Base-by-base conservation (phyloP, 495 filamentous ascomycete species). In the Parmelia sp. region DNA sequence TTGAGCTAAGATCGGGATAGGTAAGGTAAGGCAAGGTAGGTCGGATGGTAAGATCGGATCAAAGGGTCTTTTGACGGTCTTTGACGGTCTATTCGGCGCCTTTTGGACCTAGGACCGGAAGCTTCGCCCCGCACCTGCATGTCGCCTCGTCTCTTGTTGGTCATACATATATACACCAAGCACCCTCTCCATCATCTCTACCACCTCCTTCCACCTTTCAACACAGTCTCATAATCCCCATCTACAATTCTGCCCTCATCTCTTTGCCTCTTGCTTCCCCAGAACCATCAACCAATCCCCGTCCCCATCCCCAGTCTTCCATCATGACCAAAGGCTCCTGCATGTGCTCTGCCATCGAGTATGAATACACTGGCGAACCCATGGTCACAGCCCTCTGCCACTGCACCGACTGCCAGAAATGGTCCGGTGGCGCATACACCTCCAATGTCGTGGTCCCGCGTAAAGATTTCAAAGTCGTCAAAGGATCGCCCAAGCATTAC, bases 371-470 rank as follows among this genome's bases (percentile, higher is more conserved):
- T 74, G 75, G 68, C 25, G 74, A 77, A 51, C 67, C 71, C 25
- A 71, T 73, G 36, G 44, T 71, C 10, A 68, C 71, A 7, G 79
- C 78, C 25, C 71, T 82, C 39, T 82, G 79, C 71, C 78, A 82
- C 67, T 82, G 79, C 72, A 70, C 64, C 15, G 79, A 80, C 59
- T 82, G 78, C 68, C 78, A 81, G 64, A 82, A 79, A 74, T 82
- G 79, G 79, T 72, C 78, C 29, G 78, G 79, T 57, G 70, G 74
- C 49, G 74, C 77, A 25, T 82, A 74, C 69, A 81, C 79, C 23
- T 75, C 79, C 64, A 82, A 81, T 61, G 76, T 74, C 6, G 73
- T 81, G 11, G 77, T 81, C 25, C 74, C 77, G 29, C 78, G 78
- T 44, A 65, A 58, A 40, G 70, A 61, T 58, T 74, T 81, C 69